Percentiles rank a stretch among this genome's conserved stretches.
These are phyloP conservation scores for Clitopilus passeckerianus DNA, from an alignment of 768 basidiomycete species.

Conservation along the genomic window DNA sequence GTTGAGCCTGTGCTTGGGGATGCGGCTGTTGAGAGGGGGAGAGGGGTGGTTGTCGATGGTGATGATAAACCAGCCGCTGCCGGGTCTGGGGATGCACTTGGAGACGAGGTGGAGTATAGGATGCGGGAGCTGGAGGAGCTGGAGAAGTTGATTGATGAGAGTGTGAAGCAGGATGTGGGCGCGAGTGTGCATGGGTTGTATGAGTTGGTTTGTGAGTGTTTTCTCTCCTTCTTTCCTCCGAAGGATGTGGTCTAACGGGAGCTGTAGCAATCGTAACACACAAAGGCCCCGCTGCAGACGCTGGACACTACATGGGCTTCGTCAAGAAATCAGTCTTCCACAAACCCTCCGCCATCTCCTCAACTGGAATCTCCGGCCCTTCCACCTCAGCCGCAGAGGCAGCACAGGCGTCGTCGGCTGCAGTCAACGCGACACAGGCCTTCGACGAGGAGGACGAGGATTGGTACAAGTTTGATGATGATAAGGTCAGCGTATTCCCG, in stretches of 20 bases:
- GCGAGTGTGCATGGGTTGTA: constrained; percentile 80
- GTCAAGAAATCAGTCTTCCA: constrained; percentile 76
- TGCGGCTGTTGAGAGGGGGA: constrained; percentile 16
- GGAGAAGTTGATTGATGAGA: constrained; percentile 55
- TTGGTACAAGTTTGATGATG: constrained; percentile 97
- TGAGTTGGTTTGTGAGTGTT: constrained; percentile 77
- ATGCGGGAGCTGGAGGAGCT: constrained; percentile 63
- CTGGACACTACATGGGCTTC: constrained; percentile 94
- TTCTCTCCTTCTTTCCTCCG: not conserved
- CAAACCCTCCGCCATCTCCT: constrained; percentile 23
- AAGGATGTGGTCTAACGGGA: not conserved
- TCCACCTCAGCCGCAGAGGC: constrained; percentile 11
- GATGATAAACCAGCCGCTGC: constrained; percentile 15
- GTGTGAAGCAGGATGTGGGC: constrained; percentile 64
- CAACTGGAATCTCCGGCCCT: constrained; percentile 11
- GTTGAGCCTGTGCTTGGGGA: constrained; percentile 15
- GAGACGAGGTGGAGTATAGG: constrained; percentile 63
- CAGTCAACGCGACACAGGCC: constrained; percentile 17
- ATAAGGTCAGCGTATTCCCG: constrained; percentile 84
- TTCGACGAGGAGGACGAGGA: constrained; percentile 67
- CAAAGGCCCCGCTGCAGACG: constrained; percentile 93
- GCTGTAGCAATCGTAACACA: constrained; percentile 87
- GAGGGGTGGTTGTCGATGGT: not conserved
- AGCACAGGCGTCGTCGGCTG: constrained; percentile 10
- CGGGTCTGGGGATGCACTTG: constrained; percentile 39